Evolutionary conservation across 2,329 filamentous ascomycete species (phyloP), one percentile per base, ranked within the genome.

Genomic region (Monosporascus sp.): DNA sequence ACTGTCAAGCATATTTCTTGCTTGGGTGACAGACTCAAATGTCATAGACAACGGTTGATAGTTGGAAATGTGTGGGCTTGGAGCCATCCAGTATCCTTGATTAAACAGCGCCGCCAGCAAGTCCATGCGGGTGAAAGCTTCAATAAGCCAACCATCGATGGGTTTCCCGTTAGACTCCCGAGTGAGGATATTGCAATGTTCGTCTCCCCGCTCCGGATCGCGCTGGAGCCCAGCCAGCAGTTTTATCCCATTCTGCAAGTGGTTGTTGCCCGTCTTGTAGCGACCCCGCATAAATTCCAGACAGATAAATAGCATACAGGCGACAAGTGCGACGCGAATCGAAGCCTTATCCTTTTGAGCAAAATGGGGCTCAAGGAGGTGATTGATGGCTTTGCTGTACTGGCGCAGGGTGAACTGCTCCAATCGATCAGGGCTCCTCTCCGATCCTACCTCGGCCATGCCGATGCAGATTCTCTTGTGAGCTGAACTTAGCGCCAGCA

Each of bases 221-320:
- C 50, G 48, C 22, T 63, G 57, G 14, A 60, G 57, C 31, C 67
- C 62, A 14, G 54, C 54, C 1, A 77, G 56, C 14, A 77, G 57
- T 44, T 62, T 70, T 4, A 77, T 51, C 0, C 76, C 76, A 41
- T 66, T 74, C n/a, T 68, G 65, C 6, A 79, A 65, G 57, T 79
- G 76, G 4, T 60, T 57, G 31, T 71, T 67, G 14, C 68, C 72
- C 0, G 68, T 61, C 6, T 59, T 55, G 38, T 70, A 73, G 18
- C 69, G 67, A 2, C 73, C 73, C 24, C 66, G 65, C 1, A 73
- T 48, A 18, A 66, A 62, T 54, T 70, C 71, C 20, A 70, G 56
- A 37, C 54, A 66, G 38, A 62, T 62, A 49, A 74, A 74, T 0
- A 74, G 18, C 5, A 71, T 52, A 48, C 72, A 73, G 15, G 69